phyloP scores from a whole-genome alignment of 805 yeast species.

The Isabelozyma rhagii region DNA sequence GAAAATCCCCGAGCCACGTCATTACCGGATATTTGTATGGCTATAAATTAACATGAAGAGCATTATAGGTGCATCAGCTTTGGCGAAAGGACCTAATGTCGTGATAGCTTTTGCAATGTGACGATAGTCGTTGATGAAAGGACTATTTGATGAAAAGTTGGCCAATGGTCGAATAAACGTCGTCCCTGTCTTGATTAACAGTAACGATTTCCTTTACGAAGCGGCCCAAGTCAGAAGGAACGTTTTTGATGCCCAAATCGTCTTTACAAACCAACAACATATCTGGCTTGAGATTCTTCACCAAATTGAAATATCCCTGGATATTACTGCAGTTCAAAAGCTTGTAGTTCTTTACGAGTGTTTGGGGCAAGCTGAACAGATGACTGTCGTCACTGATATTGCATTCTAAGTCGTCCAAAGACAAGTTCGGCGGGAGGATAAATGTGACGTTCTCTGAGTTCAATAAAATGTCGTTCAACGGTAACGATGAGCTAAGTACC shows the following conservation, averaged over 20 bases:
- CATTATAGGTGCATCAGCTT: too few relatives aligned
- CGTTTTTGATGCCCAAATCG: slow-evolving; percentile 34
- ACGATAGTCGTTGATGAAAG: too few relatives aligned
- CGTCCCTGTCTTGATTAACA: slow-evolving; percentile 20
- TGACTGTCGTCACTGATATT: slow-evolving; percentile 7
- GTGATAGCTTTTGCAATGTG: too few relatives aligned
- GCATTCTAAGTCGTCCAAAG: slow-evolving; percentile 33
- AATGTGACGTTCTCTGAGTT: slow-evolving; percentile 39
- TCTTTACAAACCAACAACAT: slow-evolving; percentile 38
- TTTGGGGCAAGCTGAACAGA: slow-evolving; percentile 12
- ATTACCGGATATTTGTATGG: too few relatives aligned
- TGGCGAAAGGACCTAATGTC: too few relatives aligned
- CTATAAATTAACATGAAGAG: too few relatives aligned
- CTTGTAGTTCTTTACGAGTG: slow-evolving; percentile 31
- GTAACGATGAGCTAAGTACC: slow-evolving; percentile 33
- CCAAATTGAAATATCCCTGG: slow-evolving; percentile 36
- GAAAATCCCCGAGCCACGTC: too few relatives aligned
- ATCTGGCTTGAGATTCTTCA: slow-evolving; percentile 41
- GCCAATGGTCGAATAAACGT: slow-evolving; percentile 9
- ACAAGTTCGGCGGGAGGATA: slow-evolving; percentile 42
- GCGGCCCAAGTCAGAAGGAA: slow-evolving; percentile 33
- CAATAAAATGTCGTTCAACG: slow-evolving; percentile 35
- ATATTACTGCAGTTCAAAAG: slow-evolving; percentile 37
- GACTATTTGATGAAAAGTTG: neutral
- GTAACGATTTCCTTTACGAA: slow-evolving; percentile 36